These are phyloP conservation scores for Nicotiana benthamiana DNA, from an alignment of 257 asterid genomes.

Conservation along the genomic window DNA sequence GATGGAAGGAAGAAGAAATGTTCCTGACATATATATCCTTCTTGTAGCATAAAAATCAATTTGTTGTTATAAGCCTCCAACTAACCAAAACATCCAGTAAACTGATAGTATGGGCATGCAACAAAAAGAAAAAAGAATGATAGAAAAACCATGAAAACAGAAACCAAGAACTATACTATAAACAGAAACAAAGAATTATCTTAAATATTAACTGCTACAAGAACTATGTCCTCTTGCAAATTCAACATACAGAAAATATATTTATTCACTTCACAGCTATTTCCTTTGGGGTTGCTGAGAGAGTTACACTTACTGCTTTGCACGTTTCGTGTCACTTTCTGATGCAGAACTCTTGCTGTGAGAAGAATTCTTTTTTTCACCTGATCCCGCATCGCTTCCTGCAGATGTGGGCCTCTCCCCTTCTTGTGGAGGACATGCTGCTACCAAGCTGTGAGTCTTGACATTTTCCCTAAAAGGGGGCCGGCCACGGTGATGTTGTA, in stretches of 20 bases:
- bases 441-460: conserved; percentile 31
- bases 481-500: conserved; percentile 38
- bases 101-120: neutral
- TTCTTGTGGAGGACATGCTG: conserved; percentile 37
- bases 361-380: conserved; percentile 49
- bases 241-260: neutral
- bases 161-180: neutral
- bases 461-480: conserved; percentile 39
- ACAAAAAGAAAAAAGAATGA: neutral
- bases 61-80: neutral
- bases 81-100: neutral
- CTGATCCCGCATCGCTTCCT: conserved; percentile 37
- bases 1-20: neutral
- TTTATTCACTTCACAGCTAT: neutral
- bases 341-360: conserved; percentile 35
- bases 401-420: conserved; percentile 39
- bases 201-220: neutral
- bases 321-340: conserved; percentile 79
- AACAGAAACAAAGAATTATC: neutral
- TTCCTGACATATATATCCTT: neutral
- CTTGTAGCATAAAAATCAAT: neutral
- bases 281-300: conserved; percentile 7
- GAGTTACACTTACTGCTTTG: conserved; percentile 68
- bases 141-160: neutral
- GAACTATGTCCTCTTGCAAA: neutral